Conservation (phyloP, 179 eudicot genomes). For the Spinacia oleracea region DNA sequence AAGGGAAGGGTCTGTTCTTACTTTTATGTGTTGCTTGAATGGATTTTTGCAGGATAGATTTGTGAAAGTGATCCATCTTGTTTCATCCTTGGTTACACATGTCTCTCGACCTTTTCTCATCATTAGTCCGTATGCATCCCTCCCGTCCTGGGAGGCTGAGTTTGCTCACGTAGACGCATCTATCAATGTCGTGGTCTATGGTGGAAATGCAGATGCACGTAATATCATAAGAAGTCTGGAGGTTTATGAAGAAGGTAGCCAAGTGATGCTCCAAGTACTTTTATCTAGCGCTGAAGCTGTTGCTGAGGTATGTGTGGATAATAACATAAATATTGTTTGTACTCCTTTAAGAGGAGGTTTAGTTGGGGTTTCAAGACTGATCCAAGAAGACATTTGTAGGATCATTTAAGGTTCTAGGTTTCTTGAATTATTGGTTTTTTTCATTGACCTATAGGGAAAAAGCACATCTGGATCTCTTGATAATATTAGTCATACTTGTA, state of each 20-base stretch:
- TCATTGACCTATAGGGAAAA: background rate
- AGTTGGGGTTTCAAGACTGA: background rate
- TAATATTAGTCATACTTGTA: background rate
- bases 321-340: background rate
- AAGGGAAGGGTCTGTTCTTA: background rate
- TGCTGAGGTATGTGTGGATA: constrained; percentile 54
- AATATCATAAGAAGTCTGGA: constrained; percentile 50
- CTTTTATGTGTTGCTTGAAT: constrained; percentile 4
- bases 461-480: background rate
- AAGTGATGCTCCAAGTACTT: constrained; percentile 62
- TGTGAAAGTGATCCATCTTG: constrained; percentile 39
- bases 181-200: constrained; percentile 55
- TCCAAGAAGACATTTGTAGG: background rate
- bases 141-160: constrained; percentile 71
- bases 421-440: background rate
- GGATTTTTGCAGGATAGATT: constrained; percentile 54
- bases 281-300: constrained; percentile 54
- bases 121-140: constrained; percentile 38
- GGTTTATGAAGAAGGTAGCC: constrained; percentile 52
- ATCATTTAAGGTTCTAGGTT: background rate
- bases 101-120: constrained; percentile 58
- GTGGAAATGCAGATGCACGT: constrained; percentile 54
- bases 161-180: constrained; percentile 55
- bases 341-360: background rate
- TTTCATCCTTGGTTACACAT: constrained; percentile 45